Evolutionary conservation across 495 filamentous ascomycete genomes (phyloP), one percentile per base, ranked within the genome.

Genomic region (Echria macrotheca): DNA sequence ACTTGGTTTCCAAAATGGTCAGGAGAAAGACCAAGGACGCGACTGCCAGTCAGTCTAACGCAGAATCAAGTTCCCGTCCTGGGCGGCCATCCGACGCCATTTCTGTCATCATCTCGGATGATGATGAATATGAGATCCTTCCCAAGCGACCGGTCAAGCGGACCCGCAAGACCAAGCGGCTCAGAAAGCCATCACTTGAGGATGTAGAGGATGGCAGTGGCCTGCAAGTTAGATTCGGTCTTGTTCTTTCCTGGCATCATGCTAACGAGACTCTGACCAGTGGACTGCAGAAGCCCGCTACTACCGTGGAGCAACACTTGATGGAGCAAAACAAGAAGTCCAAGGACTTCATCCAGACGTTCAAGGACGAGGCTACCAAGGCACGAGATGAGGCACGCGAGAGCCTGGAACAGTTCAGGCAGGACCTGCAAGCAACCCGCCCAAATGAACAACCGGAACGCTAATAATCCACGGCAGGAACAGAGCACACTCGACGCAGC

Each of bases 301-400:
- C n/a, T n/a, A 61, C 58, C 0, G 46, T 61, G 10, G 59, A 62
- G 29, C 50, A 62, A 22, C 31, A 55, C 44, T 31, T 63, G 31
- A 55, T 53, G 46, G 50, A 54, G 1, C 55, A 54, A 32, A 61
- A 47, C 14, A 39, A 28, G 2, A 67, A 60, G 25, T 64, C 66
- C 1, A 64, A 65, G 35, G 37, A 51, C 4, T 67, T 68, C 44
- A 43, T 72, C 10, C 63, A 58, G 25, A 37, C 50, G 1, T 67
- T 65, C 52, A 58, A 61, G 25, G 52, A 54, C 18, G 42, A 54
- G 32, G 33, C 56, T 9, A 6, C 52, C 10, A 50, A 60, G 8
- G 56, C 60, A 18, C 54, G 44, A 38, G 50, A 59, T 6, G 49
- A 55, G n/a, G 38, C 44, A 1, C 40, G 58, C 5, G 55, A 56